Evolutionary conservation across 768 basidiomycete species (phyloP), one percentile per base, ranked within the genome.

Genomic region (Gloeopeniophorella convolvens): DNA sequence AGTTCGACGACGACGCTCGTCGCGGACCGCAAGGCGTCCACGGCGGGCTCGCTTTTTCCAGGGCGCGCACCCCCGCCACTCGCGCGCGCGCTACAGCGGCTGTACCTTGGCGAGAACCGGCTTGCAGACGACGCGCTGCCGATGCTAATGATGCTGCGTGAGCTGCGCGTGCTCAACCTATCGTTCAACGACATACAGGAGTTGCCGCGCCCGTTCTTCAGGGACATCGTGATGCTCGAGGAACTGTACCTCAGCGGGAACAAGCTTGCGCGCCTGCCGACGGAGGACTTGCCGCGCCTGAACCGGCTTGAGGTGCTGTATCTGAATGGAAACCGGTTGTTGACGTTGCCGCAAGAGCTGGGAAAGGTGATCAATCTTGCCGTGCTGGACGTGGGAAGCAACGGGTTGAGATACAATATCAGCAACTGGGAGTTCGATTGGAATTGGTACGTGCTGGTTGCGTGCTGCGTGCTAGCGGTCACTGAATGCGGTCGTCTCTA

Each of bases 361-460:
- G 84, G 83, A 32, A 89, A 90, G 63, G 78, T 96, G 51, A 76
- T 78, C 62, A 82, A 76, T 40, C 70, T 99, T 61, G 78, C 75
- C 45, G 79, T 87, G 27, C 73, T 99, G 58, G 96, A 99, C 62
- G 94, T 89, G 4, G 94, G 96, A 6, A 93, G 85, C 65, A 99
- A 99, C 65, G 67, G 81, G 45, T 72, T 99, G 67, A 90, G 88
- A 76, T 98, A 98, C 68, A 99, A 98, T 64, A 92, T 96, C 59
- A 88, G 90, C 59, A 99, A 99, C 62, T 93, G 85, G 85, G 90
- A 95, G 65, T 98, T 93, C 66, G 96, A 99, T 68, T 98, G 94
- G 94, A 98, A 99, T 65, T 97, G 96, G 95, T 95, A 57, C 42
- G 80, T 70, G 30, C 39, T 20, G n/a, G n/a, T n/a, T 40, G 13